These are phyloP conservation scores for Metahyphopichia silvanorum DNA, from an alignment of 805 yeast genomes.

Conservation along the genomic window DNA sequence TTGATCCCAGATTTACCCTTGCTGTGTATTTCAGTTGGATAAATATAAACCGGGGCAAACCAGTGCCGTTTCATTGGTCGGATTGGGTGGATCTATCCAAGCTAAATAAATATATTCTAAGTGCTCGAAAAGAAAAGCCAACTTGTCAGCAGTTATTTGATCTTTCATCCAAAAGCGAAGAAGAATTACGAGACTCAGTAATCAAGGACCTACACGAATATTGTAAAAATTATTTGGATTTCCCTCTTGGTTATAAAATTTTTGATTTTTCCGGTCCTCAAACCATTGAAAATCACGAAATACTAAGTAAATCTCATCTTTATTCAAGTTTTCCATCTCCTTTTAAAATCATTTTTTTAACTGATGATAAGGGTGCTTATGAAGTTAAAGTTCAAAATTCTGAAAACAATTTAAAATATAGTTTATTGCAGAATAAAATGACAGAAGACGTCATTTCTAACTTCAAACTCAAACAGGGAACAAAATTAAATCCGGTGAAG, in stretches of 20 bases:
- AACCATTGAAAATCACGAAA: conserved; percentile 17
- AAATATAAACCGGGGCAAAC: conserved; percentile 6
- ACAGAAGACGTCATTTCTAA: conserved; percentile 6
- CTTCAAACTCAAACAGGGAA: not conserved
- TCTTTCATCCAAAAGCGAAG: conserved; percentile 8
- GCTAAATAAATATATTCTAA: conserved; percentile 28
- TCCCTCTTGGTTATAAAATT: conserved; percentile 21
- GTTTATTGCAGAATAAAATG: conserved; percentile 22
- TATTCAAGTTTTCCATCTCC: conserved; percentile 27
- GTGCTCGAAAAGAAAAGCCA: conserved; percentile 5
- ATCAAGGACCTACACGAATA: conserved; percentile 10
- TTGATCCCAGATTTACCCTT: conserved; percentile 58
- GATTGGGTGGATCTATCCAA: conserved; percentile 53
- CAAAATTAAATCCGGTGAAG: conserved; percentile 6
- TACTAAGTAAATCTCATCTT: conserved; percentile 27
- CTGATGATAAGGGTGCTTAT: conserved; percentile 17
- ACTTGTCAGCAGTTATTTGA: conserved; percentile 18
- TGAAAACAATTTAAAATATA: conserved; percentile 11
- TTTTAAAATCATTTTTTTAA: conserved; percentile 25
- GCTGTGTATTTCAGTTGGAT: conserved; percentile 45
- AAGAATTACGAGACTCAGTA: conserved; percentile 6
- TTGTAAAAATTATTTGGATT: conserved; percentile 14
- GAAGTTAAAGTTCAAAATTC: conserved; percentile 14
- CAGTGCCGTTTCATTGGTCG: conserved; percentile 52
- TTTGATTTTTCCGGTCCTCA: conserved; percentile 19